Percentiles rank a stretch among this genome's conserved stretches.
phyloP scores from a whole-genome alignment of 83 land plant genomes.

The Diphasiastrum complanatum region DNA sequence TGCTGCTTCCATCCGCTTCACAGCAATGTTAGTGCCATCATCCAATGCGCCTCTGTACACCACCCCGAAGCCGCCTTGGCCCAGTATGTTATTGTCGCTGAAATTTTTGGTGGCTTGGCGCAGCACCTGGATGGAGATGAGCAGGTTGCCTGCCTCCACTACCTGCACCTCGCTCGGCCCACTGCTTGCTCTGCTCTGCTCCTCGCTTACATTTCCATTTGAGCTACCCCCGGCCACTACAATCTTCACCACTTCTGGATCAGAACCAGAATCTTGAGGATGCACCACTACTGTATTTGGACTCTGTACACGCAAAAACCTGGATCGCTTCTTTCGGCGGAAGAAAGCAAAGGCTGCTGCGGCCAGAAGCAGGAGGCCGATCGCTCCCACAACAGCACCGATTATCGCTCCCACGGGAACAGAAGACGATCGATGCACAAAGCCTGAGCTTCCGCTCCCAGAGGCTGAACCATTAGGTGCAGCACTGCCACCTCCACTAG shows the following conservation, averaged over 20 bases:
- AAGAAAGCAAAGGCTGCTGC: neutral
- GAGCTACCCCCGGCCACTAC: slow-evolving; percentile 6
- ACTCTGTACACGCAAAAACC: slow-evolving; percentile 12
- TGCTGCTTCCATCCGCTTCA: slow-evolving; percentile 26
- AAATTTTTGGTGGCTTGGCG: slow-evolving; percentile 23
- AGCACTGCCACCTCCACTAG: too few relatives aligned
- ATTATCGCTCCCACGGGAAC: slow-evolving; percentile 10
- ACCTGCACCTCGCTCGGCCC: slow-evolving; percentile 21
- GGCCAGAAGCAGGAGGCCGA: neutral
- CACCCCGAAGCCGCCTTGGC: slow-evolving; percentile 24
- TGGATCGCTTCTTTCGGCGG: slow-evolving; percentile 6
- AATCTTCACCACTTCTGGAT: slow-evolving; percentile 25
- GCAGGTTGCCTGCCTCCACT: slow-evolving; percentile 18
- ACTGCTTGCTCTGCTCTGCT: neutral
- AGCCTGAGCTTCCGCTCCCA: too few relatives aligned
- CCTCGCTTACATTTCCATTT: neutral
- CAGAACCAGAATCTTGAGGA: slow-evolving; percentile 19
- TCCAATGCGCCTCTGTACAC: slow-evolving; percentile 26
- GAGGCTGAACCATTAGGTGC: too few relatives aligned
- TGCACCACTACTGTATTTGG: slow-evolving; percentile 27
- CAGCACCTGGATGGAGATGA: slow-evolving; percentile 19
- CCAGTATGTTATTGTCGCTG: slow-evolving; percentile 16
- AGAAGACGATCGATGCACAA: too few relatives aligned
- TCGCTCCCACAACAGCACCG: slow-evolving; percentile 6
- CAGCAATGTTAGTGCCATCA: slow-evolving; percentile 21